Base-by-base conservation (phyloP, 768 basidiomycete species). In the Dentipellis fragilis region DNA sequence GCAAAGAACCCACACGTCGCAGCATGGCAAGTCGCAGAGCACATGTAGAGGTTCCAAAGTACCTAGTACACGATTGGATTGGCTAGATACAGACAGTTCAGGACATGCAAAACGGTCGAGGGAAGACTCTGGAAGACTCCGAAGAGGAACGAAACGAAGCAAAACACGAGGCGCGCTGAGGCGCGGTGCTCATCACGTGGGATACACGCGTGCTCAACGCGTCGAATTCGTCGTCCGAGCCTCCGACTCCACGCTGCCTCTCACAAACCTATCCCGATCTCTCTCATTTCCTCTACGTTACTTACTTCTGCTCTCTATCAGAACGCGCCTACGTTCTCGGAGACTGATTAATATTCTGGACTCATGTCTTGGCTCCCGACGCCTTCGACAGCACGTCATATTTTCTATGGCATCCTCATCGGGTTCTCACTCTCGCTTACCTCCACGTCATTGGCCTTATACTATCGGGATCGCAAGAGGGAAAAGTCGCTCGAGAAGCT, bases 371-470 rank as follows among this genome's bases (percentile, higher is more conserved):
- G 67, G 59, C 34, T 67, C 1, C 59, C 61, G n/a, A 52, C 64
- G 4, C 59, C 62, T n/a, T 46, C 63, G 23, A 62, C 66, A 9
- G 56, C 68, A 10, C 68, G 67, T 6, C 71, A 74, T 42, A 38
- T 79, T 0, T 60, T 73, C 37, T 74, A 67, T 45, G 86, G 86
- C 54, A 65, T 93, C 34, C 52, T 92, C 37, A 64, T 92, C 14
- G 93, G 93, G 0, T 76, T 93, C 58, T 84, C 86, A 0, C 70
- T 94, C 42, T 89, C 90, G 0, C 57, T 87, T 4, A 84, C 89
- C 0, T 80, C 83, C 5, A 83, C 85, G 1, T 82, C 87, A 1
- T 59, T 89, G 21, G 74, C 78, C 2, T 68, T 76, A 6, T 81
- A 80, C 57, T 74, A 76, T 54, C 76, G 79, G 57, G 62, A 71